Evolutionary conservation across 1,284 basidiomycete genomes (phyloP), one percentile per base, ranked within the genome.

Genomic region (Irpex sp.): DNA sequence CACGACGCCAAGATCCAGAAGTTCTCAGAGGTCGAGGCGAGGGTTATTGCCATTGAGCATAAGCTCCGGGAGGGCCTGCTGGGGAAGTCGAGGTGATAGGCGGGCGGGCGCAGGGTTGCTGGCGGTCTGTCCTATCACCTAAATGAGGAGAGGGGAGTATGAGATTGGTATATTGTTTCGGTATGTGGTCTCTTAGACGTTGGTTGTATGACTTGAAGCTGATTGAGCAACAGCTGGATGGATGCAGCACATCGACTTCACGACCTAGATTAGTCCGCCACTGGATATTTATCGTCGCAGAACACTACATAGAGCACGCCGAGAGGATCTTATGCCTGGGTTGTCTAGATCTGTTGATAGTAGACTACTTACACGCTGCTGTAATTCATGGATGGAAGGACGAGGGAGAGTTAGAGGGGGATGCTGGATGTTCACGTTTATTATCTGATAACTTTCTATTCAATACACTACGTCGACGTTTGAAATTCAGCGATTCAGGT

Each of bases 1-100:
- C 69, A 70, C 53, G 66, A 68, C 35, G 61, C 66, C 36, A 63
- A 61, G 60, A n/a, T 61, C 47, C 47, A 58, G 35, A 37, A 47
- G 23, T 39, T 61, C 9, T 47, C 57, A 45, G 35, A 47, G 48
- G 45, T 61, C 10, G 60, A 61, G 47, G 28, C 18, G 45, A 47
- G 57, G 42, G 57, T 58, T 19, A 54, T 54, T 12, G 28, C 28
- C n/a, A 54, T 54, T 14, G 52, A 54, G 52, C 52, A 36, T 7
- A 54, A 54, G 28, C 52, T 54, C 28, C 14, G 16, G 28, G 52
- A 54, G 33, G 52, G 52, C 1, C 16, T 56, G 37, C 16, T 57
- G 56, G 21, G 19, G 19, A 57, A 48, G 45, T 9, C 35, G 19
- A 8, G 56, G 45, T 45, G 54, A 56, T n/a, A 45, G 39, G n/a